Conservation (phyloP, 73 alveolate genomes). For the Tetrahymena elliotti region DNA sequence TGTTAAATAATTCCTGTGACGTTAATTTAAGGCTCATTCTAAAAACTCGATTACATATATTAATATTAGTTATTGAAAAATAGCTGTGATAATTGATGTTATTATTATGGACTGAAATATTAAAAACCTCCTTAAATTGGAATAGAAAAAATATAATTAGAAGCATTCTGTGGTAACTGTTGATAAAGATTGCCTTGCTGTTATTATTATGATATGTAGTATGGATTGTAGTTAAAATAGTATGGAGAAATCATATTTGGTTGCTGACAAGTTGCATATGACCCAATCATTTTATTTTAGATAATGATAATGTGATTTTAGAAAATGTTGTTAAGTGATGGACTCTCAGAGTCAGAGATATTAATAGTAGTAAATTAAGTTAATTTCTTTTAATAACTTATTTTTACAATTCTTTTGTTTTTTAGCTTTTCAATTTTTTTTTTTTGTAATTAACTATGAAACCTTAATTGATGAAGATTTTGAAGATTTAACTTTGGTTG, state of each 20-base stretch:
- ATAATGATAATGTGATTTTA: background rate
- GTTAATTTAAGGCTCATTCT: background rate
- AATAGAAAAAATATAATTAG: background rate
- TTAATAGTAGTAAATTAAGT: background rate
- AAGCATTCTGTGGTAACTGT: background rate
- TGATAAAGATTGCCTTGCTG: background rate
- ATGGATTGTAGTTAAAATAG: background rate
- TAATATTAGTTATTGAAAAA: background rate
- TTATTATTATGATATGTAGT: background rate
- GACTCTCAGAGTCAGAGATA: background rate
- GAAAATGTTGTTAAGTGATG: background rate
- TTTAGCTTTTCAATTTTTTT: background rate
- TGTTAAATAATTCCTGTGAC: background rate
- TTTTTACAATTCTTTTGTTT: background rate
- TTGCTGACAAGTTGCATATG: background rate
- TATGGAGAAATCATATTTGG: background rate
- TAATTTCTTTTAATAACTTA: no score
- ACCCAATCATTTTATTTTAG: background rate
- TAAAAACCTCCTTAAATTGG: background rate
- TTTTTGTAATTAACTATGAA: background rate
- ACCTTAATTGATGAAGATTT: background rate
- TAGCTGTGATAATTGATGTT: background rate
- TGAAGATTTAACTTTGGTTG: background rate
- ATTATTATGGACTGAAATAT: background rate
- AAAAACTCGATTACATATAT: no score